Conservation (phyloP, 169 alveolate genomes). For the Plasmodium vinckei region DNA sequence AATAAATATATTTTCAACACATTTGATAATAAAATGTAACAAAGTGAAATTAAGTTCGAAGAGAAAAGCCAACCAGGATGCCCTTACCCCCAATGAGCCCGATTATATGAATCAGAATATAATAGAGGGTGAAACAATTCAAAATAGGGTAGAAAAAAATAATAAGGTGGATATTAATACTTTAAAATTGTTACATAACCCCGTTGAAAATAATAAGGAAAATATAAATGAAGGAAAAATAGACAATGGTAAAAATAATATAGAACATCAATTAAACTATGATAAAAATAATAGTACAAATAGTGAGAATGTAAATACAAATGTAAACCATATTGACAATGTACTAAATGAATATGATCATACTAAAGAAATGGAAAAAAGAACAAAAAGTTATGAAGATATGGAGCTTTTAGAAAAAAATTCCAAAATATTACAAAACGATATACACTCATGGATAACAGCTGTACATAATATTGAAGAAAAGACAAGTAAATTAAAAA, state of each 20-base stretch:
- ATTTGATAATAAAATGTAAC: constrained; percentile 7
- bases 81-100: not conserved
- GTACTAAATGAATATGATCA: constrained; percentile 23
- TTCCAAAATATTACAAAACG: constrained; percentile 38
- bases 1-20: constrained; percentile 11
- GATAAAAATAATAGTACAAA: not conserved
- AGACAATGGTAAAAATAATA: not conserved
- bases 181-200: constrained; percentile 10
- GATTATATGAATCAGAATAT: constrained; percentile 3
- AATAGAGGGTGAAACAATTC: not conserved
- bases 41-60: constrained; percentile 13
- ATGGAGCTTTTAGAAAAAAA: constrained; percentile 28
- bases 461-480: constrained; percentile 55
- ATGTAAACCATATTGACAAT: constrained; percentile 2
- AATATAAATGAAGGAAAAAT: constrained; percentile 14
- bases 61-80: constrained; percentile 11
- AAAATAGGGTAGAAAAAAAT: not conserved
- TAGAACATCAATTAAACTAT: not conserved
- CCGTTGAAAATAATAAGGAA: constrained; percentile 10
- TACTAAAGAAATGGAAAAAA: constrained; percentile 17
- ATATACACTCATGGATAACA: constrained; percentile 40
- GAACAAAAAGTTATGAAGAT: constrained; percentile 53
- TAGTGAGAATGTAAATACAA: not conserved
- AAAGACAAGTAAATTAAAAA: constrained; percentile 33
- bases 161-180: constrained; percentile 2